Evolutionary conservation across 2,329 filamentous ascomycete species (phyloP), one percentile per base, ranked within the genome.

Genomic region (Fusarium sp.): DNA sequence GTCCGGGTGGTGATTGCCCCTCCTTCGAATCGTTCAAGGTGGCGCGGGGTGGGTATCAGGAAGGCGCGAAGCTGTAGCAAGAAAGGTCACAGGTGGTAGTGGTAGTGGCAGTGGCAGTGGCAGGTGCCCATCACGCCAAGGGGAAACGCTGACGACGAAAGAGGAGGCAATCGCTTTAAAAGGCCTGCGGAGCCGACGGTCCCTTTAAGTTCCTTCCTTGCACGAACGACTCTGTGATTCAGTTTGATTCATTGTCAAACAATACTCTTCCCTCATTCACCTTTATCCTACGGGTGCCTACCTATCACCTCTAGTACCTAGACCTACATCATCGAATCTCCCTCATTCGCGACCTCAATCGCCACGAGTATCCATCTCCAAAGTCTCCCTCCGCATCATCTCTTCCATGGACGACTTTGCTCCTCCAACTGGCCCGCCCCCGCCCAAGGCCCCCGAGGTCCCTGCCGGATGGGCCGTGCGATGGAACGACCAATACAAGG

Each of bases 401-500:
- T 71, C 64, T 67, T 69, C 69, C 48, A 90, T 91, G 89, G 85
- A 85, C 75, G 88, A 91, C 73, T 90, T 88, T 81, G 82, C 84
- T 64, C 83, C 88, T 62, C 89, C 89, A 3, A 60, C 83, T 27
- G 89, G 88, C 27, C 89, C 89, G 56, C 88, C 89, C 75, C 89
- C 89, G 59, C 89, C 88, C 72, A 87, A 85, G 80, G 88, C 89
- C 2, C 95, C 94, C 3, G 92, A 94, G 78, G 84, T 86, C 9
- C 84, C 84, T 64, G 79, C 82, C 34, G 95, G 95, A 78, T 98
- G 94, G 94, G 92, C 94, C 80, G 93, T 92, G 13, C 90, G 94
- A 74, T 97, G 92, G 90, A 97, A 97, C 83, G 91, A 93, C 0
- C 92, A 97, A 80, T 98, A 98, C 86, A 92, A 92, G 79, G 93